Evolutionary conservation across 768 basidiomycete species (phyloP), one percentile per base, ranked within the genome.

Genomic region (Hericium erinaceus): DNA sequence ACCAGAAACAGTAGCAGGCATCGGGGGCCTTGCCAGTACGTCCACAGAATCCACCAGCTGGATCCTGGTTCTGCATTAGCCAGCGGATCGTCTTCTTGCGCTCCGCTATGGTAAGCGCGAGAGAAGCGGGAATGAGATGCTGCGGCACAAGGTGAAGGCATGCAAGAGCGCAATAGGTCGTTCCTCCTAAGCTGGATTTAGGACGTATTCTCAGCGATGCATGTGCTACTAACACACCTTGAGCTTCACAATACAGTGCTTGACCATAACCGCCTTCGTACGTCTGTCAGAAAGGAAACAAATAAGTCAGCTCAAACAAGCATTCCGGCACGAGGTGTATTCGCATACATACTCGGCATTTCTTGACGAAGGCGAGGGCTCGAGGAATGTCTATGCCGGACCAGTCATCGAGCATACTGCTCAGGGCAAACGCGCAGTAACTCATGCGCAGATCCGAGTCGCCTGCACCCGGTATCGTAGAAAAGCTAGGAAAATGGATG

Each of bases 1-100:
- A 88, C 95, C 95, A 99, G 70, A 97, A 98, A 61, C 89, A 91
- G 70, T 99, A 99, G 68, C 95, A 99, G 2, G 93, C 90, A 61
- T 98, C 95, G 5, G 87, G 80, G 4, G 78, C 75, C 72, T 99
- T 99, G 58, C 83, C 85, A 1, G 92, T 92, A 22, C 95, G 79
- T 2, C 95, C 95, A 63, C 87, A 75, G 66, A 93, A 97, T 0
- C 95, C 95, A 0, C 92, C 92, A 0, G 76, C 75, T 0, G 64
- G 59, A 49, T 39, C 51, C 67, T 92, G 93, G 53, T 87, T 89
- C 48, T 83, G 80, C 15, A 84, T 60, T 1, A 95, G 74, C 93
- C 94, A 98, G 28, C 84, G 75, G 28, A 89, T 73, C 0, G 91
- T 89, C 48, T 72, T 68, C 9, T 73, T 65, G 48, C 75, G 77